Evolutionary conservation across 2,329 filamentous ascomycete genomes (phyloP), one percentile per base, ranked within the genome.

Genomic region (Atkinsonella texensis): DNA sequence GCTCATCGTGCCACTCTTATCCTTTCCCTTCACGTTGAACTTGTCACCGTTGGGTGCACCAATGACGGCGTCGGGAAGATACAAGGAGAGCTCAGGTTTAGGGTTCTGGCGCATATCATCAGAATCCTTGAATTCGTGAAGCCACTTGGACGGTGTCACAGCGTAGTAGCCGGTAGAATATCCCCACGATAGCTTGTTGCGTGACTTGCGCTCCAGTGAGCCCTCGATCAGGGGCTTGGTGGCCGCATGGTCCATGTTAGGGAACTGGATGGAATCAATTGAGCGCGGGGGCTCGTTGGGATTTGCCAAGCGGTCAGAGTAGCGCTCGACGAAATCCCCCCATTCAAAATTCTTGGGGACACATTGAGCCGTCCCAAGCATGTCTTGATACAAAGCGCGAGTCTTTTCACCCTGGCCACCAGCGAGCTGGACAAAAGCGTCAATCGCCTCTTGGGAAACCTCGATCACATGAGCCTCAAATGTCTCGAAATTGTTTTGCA

Each of bases 41-140:
- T 95, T 96, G 54, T 84, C 79, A 50, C 86, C 89, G 57, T 76
- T 82, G 12, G 79, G 78, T 0, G 70, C 63, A 53, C 89, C 88
- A 52, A 97, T 79, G 45, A 84, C 69, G 60, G 91, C 94, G 60
- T 98, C 93, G 11, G 93, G 90, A 1, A 98, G 81, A 68, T 91
- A 97, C 58, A 98, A 81, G 13, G 87, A 93, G 41, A 93, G 74
- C 65, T 98, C 91, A 0, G 93, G 91, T 52, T 79, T 76, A 10
- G 89, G 88, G 55, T 95, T 88, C 60, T 80, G 70, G 46, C 76
- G 75, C 49, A 76, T 59, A 62, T 82, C 78, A 62, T 97, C 91
- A 64, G 87, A 85, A 62, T 94, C 89, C 71, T 95, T 95, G 76
- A 95, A 98, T 68, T 96, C 90, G 71, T 98, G 93, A 53, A 98